These are phyloP conservation scores for Nepenthes gracilis DNA, from an alignment of 148 eudicot genomes.

Conservation along the genomic window DNA sequence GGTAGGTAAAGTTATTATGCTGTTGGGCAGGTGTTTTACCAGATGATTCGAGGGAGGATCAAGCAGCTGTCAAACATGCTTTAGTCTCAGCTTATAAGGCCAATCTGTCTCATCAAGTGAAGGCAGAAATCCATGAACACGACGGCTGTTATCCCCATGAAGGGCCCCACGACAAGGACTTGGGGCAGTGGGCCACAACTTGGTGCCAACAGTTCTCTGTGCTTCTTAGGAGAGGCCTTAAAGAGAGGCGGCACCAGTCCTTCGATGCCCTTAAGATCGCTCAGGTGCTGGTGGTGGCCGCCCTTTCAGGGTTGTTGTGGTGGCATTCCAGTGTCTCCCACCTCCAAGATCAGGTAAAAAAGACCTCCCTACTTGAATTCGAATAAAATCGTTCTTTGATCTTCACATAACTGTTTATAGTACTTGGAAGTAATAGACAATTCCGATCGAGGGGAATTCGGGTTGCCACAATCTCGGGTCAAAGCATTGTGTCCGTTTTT, in stretches of 20 bases:
- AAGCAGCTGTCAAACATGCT: constrained; percentile 24
- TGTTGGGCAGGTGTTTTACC: constrained; percentile 29
- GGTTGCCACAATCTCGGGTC: too few species aligned
- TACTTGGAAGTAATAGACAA: neutral
- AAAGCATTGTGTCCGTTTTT: too few species aligned
- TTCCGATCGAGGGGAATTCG: neutral
- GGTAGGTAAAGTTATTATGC: too few species aligned
- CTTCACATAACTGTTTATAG: neutral
- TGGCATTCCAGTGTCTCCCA: constrained; percentile 40
- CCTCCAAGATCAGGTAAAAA: constrained; percentile 40
- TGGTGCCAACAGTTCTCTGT: constrained; percentile 63
- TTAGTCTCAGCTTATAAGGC: constrained; percentile 36
- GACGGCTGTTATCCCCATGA: neutral
- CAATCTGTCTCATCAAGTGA: constrained; percentile 29
- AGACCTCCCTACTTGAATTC: neutral
- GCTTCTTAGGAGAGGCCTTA: constrained; percentile 48
- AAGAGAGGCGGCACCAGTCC: constrained; percentile 53
- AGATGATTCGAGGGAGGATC: constrained; percentile 32
- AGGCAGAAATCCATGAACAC: constrained; percentile 13
- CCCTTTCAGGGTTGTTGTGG: constrained; percentile 59
- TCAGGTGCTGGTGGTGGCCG: constrained; percentile 34
- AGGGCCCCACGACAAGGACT: constrained; percentile 9
- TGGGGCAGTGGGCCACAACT: constrained; percentile 20
- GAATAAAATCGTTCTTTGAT: neutral
- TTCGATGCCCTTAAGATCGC: constrained; percentile 36